These are phyloP conservation scores for Fusarium proliferatum DNA, from an alignment of 2,329 filamentous ascomycete genomes.

Conservation along the genomic window DNA sequence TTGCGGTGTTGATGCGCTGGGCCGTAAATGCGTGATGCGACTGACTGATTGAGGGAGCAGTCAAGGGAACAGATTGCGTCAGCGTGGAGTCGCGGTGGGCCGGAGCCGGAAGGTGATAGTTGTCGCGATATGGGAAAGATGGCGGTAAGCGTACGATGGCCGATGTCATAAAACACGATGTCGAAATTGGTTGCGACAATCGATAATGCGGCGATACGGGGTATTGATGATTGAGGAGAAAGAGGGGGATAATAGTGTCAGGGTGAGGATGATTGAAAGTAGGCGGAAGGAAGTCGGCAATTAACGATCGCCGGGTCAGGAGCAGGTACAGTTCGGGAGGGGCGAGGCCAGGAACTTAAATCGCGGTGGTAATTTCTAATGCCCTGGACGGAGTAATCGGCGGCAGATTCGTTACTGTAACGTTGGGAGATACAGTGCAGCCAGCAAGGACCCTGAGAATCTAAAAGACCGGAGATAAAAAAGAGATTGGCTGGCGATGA, in stretches of 20 bases:
- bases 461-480: constrained; percentile 24
- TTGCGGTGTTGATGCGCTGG: constrained; percentile 14
- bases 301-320: constrained; percentile 38
- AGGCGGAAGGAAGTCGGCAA: constrained; percentile 26
- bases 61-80: constrained; percentile 45
- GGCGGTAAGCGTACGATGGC: constrained; percentile 5
- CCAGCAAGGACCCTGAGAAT: constrained; percentile 31
- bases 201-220: constrained; percentile 14
- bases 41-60: constrained; percentile 25
- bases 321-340: constrained; percentile 35
- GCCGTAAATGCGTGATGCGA: constrained; percentile 24
- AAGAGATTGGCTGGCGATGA: constrained; percentile 19
- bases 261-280: constrained; percentile 5
- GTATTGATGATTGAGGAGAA: constrained; percentile 21
- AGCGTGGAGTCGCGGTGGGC: constrained; percentile 46
- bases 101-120: constrained; percentile 29
- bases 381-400: background rate
- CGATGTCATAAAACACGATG: background rate
- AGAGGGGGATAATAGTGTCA: constrained; percentile 5
- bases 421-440: background rate
- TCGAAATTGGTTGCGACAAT: constrained; percentile 18
- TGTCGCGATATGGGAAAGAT: constrained; percentile 34
- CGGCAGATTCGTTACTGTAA: background rate
- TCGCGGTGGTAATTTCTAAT: background rate
- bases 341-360: constrained; percentile 15